A percentile compares a stretch with the other conserved stretches of the same genome.
Evolutionary conservation across 495 filamentous ascomycete species (phyloP).

Genomic region (Tetracladium setigerum): DNA sequence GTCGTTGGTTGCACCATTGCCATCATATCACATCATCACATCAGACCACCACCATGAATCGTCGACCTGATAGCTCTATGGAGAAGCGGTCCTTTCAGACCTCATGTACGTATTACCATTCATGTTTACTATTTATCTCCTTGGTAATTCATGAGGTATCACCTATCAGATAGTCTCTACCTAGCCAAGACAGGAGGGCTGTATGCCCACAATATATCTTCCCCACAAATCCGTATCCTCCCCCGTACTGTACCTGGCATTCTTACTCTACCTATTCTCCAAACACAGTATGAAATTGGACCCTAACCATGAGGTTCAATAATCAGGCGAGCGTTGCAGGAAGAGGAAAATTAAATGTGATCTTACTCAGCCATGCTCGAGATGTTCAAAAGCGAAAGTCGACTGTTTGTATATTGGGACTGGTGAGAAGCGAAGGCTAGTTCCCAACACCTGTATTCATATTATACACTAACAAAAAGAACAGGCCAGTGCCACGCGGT

Average conservation of each 20-base stretch:
- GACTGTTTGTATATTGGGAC: constrained; percentile 21
- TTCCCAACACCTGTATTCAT: background rate
- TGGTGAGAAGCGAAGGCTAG: constrained; percentile 23
- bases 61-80: constrained; percentile 4
- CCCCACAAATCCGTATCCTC: background rate
- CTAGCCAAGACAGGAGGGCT: background rate
- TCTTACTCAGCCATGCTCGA: constrained; percentile 20
- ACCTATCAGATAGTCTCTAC: background rate
- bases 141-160: background rate
- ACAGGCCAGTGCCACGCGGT: constrained; percentile 21
- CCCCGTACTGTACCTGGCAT: background rate
- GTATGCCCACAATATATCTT: no score
- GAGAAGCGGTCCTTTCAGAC: constrained; percentile 7
- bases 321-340: constrained; percentile 8
- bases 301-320: no score
- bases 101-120: background rate
- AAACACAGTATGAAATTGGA: no score
- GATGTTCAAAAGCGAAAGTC: constrained; percentile 20
- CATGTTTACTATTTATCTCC: background rate
- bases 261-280: no score
- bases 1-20: no score
- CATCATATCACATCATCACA: background rate
- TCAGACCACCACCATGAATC: constrained; percentile 5
- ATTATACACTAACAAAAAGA: background rate
- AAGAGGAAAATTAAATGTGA: constrained; percentile 27